Percentiles rank a stretch among this genome's conserved stretches.
These are phyloP conservation scores for Cynara cardunculus DNA, from an alignment of 129 eudicot genomes.

Conservation along the genomic window DNA sequence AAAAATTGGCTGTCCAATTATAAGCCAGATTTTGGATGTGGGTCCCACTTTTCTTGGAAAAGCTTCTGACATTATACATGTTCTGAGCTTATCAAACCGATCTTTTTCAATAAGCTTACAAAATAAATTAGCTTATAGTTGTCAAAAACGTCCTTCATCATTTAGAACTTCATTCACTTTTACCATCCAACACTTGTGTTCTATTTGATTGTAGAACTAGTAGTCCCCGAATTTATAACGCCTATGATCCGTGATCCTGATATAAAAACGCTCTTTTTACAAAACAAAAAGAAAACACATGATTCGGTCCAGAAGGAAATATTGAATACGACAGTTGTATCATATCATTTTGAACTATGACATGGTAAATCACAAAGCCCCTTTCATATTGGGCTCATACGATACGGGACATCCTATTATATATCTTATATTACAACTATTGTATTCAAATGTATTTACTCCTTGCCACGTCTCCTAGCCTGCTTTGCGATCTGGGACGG, in stretches of 20 bases:
- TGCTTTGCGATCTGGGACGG: not conserved
- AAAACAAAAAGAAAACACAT: not conserved
- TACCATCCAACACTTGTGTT: not conserved
- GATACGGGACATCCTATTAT: not conserved
- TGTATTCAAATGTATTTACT: not conserved
- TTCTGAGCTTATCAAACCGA: no score
- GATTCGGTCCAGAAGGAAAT: not conserved
- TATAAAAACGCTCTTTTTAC: not conserved
- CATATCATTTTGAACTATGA: not conserved
- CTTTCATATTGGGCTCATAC: not conserved
- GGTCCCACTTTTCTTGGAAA: not conserved
- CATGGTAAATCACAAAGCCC: not conserved
- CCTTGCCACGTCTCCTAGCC: not conserved
- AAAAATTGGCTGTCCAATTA: no score
- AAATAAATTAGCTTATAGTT: no score
- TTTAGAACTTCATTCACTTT: no score
- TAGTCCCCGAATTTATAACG: not conserved
- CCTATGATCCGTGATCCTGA: not conserved
- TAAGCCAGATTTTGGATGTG: not conserved
- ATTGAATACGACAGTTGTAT: not conserved
- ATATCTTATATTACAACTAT: not conserved
- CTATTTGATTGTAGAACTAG: not conserved
- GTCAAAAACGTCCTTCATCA: no score
- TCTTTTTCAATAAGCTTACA: no score
- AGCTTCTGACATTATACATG: no score